These are phyloP conservation scores for Firmiana major DNA, from an alignment of 345 rosid genomes.

Conservation along the genomic window DNA sequence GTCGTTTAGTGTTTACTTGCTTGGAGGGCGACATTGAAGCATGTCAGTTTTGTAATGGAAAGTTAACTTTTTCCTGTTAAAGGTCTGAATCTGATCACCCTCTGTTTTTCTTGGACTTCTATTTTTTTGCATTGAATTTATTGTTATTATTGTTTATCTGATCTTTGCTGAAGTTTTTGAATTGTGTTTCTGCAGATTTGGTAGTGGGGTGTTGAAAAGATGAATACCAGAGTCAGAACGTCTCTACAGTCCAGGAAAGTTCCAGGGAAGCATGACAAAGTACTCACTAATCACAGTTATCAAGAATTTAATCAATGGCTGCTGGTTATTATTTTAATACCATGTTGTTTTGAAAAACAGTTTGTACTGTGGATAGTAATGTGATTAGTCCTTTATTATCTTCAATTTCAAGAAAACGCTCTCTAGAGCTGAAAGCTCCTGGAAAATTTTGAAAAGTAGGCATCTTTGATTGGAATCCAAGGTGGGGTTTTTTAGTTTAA, in stretches of 20 bases:
- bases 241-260: conserved; percentile 27
- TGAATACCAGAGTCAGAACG: conserved; percentile 35
- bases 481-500: conserved; percentile 15
- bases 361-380: conserved; percentile 15
- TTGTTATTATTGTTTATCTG: background rate
- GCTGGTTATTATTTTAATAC: background rate
- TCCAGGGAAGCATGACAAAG: conserved; percentile 43
- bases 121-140: background rate
- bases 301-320: conserved; percentile 18
- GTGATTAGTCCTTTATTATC: conserved; percentile 11
- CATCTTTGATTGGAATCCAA: conserved; percentile 17
- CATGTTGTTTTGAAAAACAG: conserved; percentile 22
- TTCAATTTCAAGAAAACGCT: conserved; percentile 28
- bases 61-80: conserved; percentile 17
- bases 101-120: background rate
- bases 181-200: conserved; percentile 17
- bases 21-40: conserved; percentile 16
- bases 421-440: conserved; percentile 22
- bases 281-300: conserved; percentile 21
- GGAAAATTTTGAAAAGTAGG: conserved; percentile 11
- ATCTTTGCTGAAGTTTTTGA: background rate
- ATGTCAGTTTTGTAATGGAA: conserved; percentile 19
- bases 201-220: conserved; percentile 16
- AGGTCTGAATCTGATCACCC: conserved; percentile 19
- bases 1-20: conserved; percentile 1